Base-by-base conservation (phyloP, 2,329 filamentous ascomycete genomes). In the Gnomoniopsis sp. region DNA sequence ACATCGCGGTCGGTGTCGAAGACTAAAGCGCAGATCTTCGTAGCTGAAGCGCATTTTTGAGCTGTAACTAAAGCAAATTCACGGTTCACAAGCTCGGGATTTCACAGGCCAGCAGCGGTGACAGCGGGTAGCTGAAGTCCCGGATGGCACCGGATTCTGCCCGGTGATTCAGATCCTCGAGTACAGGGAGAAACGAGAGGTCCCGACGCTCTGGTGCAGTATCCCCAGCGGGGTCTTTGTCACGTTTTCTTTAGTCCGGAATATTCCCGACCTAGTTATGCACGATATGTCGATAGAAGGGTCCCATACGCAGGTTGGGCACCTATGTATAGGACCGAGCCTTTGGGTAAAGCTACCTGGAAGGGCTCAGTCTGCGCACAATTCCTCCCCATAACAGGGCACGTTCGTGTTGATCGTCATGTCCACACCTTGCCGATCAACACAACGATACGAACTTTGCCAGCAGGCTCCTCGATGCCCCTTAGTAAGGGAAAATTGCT, bases 151-250 rank as follows among this genome's bases (percentile, higher is more conserved):
- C 19, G 22, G 22, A 52, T 12, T 8, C 12, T 30, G 36, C 38
- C 22, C 17, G 12, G 21, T 46, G 36, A 53, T 30, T 41, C 22
- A 43, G 50, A 43, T 15, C 26, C 21, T 19, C 21, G 33, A 46
- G 30, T 43, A 47, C 30, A 53, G 44, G 3, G 23, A 44, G 30
- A 38, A 22, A 44, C 21, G 44, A 38, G 6, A n/a, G 34, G 14
- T 47, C 53, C 58, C 53, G 53, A 57, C 49, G 56, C 47, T 56
- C 44, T 60, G 58, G 58, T 60, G 38, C 41, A 15, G 33, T 46
- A 17, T 10, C 14, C 36, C 19, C 46, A 48, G 10, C 30, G 7
- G 10, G 10, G 19, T 10, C n/a, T 34, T 33, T 26, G 11, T 30
- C 15, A 6, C 47, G n/a, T n/a, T 30, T 49, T 30, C 15, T 49